Conservation (phyloP, 192 early-diverging fungal genomes). For the Umbelopsis sp. region DNA sequence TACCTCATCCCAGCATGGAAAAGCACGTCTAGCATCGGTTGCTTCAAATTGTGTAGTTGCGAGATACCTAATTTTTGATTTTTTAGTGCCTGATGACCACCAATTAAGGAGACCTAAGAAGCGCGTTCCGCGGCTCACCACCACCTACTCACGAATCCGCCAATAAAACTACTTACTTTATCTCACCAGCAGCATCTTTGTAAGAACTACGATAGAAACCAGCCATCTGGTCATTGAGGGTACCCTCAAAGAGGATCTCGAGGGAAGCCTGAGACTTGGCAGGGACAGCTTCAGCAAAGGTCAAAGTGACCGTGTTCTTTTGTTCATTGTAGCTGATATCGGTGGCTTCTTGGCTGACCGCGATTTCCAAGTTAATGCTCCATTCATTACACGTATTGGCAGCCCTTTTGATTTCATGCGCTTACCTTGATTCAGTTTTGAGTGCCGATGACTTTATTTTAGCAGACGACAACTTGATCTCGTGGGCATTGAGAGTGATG, state of each 20-base stretch:
- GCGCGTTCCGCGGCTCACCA: too few relatives aligned
- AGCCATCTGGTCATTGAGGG: slow-evolving; percentile 85
- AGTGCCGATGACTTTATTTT: slow-evolving; percentile 43
- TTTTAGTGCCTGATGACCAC: too few relatives aligned
- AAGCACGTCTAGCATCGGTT: slow-evolving; percentile 85
- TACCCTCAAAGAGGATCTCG: slow-evolving; percentile 62
- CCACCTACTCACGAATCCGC: too few relatives aligned
- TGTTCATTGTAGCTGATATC: slow-evolving; percentile 49
- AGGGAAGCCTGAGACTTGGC: slow-evolving; percentile 55
- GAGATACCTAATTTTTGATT: slow-evolving; percentile 57
- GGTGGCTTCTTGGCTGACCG: slow-evolving; percentile 32
- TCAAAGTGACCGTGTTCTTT: slow-evolving; percentile 55
- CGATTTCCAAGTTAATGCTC: neutral
- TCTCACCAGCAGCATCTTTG: slow-evolving; percentile 59
- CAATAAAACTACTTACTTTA: slow-evolving; percentile 24
- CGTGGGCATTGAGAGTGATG: slow-evolving; percentile 69
- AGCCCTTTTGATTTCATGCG: neutral
- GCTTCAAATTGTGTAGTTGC: slow-evolving; percentile 96
- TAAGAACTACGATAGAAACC: slow-evolving; percentile 93
- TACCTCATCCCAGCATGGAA: slow-evolving; percentile 98
- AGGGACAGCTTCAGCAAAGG: slow-evolving; percentile 60
- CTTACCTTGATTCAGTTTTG: slow-evolving; percentile 53
- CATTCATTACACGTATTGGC: neutral
- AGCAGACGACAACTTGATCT: slow-evolving; percentile 67
- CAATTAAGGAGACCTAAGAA: too few relatives aligned